Evolutionary conservation across 768 basidiomycete species (phyloP).

Genomic region (Amanita polypyramis): DNA sequence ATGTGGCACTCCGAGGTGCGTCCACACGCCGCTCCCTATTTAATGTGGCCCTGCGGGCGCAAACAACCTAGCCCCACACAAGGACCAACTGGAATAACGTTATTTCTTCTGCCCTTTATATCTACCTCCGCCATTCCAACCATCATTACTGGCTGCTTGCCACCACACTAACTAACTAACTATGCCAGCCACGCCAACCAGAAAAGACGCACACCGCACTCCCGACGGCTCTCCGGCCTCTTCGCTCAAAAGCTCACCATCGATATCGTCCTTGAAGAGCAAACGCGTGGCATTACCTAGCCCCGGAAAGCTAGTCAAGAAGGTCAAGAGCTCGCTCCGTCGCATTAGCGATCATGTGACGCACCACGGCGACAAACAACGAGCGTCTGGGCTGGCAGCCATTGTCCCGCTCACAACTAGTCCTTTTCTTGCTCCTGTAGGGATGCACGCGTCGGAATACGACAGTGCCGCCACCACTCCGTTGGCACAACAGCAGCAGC

Average conservation of each 20-base stretch:
- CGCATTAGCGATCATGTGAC: conserved; percentile 28
- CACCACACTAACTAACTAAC: neutral
- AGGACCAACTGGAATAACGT: neutral
- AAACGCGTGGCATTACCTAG: conserved; percentile 3
- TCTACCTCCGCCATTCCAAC: neutral
- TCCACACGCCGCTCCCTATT: neutral
- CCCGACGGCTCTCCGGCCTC: neutral
- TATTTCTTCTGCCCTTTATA: neutral
- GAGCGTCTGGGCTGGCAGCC: conserved; percentile 7
- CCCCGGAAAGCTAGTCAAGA: conserved; percentile 20
- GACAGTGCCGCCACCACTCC: neutral
- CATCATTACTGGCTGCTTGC: neutral
- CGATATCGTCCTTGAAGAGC: neutral
- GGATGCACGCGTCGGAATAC: neutral
- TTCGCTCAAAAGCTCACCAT: conserved; percentile 1
- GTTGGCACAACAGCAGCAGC: neutral
- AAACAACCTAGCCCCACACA: neutral
- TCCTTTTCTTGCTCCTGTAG: conserved; percentile 2
- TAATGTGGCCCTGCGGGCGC: neutral
- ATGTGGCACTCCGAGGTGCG: neutral
- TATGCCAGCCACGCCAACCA: conserved; percentile 1
- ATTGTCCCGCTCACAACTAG: conserved; percentile 10
- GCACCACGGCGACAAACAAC: conserved; percentile 17
- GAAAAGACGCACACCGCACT: neutral
- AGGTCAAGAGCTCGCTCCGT: conserved; percentile 21